phyloP scores from a whole-genome alignment of 2,329 filamentous ascomycete species.

The Chrysosporium queenslandicum region DNA sequence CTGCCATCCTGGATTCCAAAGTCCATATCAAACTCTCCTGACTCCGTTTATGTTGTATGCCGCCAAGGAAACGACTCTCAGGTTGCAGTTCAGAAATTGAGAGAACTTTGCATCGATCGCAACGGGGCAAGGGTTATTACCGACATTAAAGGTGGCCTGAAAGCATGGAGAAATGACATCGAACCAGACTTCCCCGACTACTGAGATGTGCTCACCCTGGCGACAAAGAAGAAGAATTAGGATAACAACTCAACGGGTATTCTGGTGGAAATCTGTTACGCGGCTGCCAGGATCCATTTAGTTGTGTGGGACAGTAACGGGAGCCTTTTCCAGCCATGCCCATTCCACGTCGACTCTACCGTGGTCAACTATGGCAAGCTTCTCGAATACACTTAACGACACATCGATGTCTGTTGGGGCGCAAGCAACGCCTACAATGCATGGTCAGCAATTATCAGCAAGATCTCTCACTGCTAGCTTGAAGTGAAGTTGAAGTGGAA shows the following conservation, averaged over 20 bases:
- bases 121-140: constrained; percentile 29
- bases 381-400: constrained; percentile 39
- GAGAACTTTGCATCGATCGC: constrained; percentile 30
- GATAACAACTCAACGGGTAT: neutral
- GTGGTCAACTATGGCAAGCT: constrained; percentile 38
- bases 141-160: constrained; percentile 36
- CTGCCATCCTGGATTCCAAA: constrained; percentile 1
- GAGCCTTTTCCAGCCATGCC: constrained; percentile 41
- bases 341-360: constrained; percentile 43
- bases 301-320: constrained; percentile 17
- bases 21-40: neutral
- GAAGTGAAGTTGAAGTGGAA: neutral
- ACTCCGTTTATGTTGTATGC: constrained; percentile 38
- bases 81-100: constrained; percentile 35
- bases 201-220: constrained; percentile 16
- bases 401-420: constrained; percentile 43
- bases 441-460: constrained; percentile 11
- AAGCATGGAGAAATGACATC: constrained; percentile 36
- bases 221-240: neutral
- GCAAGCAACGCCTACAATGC: constrained; percentile 37
- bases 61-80: constrained; percentile 43
- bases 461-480: neutral
- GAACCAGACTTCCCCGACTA: constrained; percentile 37
- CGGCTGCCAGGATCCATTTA: neutral
- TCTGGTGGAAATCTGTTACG: neutral